Evolutionary conservation across 805 yeast genomes (phyloP).

Genomic region (Hagleromyces aurorensis): DNA sequence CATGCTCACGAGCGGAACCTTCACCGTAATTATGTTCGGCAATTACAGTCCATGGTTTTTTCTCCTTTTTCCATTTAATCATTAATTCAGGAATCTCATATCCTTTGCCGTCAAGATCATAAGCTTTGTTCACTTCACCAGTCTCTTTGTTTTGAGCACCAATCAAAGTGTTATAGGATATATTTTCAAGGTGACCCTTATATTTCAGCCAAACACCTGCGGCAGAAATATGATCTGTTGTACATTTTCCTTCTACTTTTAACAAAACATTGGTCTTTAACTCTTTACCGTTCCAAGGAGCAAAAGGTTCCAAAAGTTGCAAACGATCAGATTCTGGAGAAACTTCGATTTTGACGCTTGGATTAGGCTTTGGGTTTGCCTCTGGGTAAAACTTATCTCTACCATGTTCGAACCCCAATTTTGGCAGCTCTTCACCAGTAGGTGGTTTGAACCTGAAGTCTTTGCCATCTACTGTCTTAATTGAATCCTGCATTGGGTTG

Average conservation of each 20-base stretch:
- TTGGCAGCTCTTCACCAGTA: slow-evolving; percentile 77
- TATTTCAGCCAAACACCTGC: slow-evolving; percentile 99
- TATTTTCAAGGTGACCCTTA: slow-evolving; percentile 95
- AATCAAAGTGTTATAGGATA: slow-evolving; percentile 87
- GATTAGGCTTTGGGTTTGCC: slow-evolving; percentile 54
- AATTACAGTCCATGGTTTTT: slow-evolving; percentile 85
- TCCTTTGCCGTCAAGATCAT: slow-evolving; percentile 72
- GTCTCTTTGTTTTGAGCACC: slow-evolving; percentile 97
- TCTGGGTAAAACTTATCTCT: slow-evolving; percentile 70
- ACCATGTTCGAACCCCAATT: slow-evolving; percentile 67
- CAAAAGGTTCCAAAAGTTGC: slow-evolving; percentile 83
- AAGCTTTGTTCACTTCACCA: slow-evolving; percentile 87
- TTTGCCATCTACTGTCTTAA: slow-evolving; percentile 60
- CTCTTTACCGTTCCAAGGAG: slow-evolving; percentile 82
- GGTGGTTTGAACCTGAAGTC: slow-evolving; percentile 75
- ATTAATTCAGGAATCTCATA: slow-evolving; percentile 90
- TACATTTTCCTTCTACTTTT: slow-evolving; percentile 96
- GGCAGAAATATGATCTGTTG: slow-evolving; percentile 97
- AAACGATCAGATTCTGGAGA: slow-evolving; percentile 86
- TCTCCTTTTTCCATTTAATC: slow-evolving; percentile 87
- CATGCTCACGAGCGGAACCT: slow-evolving; percentile 99
- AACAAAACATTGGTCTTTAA: slow-evolving; percentile 65
- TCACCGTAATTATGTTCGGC: slow-evolving; percentile 99
- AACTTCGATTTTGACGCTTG: slow-evolving; percentile 56
- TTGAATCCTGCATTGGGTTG: slow-evolving; percentile 86